These are phyloP conservation scores for Cicer chorassanicum DNA, from an alignment of 306 rosid genomes.

Conservation along the genomic window DNA sequence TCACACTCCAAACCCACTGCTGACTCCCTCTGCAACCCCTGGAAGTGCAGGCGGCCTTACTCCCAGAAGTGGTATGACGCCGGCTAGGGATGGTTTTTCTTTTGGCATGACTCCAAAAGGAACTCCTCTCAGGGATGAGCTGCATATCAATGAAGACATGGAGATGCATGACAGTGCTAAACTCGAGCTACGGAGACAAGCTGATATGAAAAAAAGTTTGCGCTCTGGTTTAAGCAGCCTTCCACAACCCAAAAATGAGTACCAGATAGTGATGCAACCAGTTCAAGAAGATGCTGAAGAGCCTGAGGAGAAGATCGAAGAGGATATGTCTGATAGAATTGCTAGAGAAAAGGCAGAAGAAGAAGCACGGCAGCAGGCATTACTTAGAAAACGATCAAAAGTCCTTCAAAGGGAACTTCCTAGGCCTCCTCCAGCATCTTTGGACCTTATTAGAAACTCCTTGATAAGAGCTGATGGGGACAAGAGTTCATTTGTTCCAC, in stretches of 20 bases:
- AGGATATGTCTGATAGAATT: constrained; percentile 94
- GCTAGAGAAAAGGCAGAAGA: constrained; percentile 92
- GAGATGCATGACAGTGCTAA: constrained; percentile 70
- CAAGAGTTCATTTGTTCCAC: constrained; percentile 96
- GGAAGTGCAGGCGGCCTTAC: constrained; percentile 79
- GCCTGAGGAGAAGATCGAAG: constrained; percentile 80
- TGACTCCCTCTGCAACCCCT: constrained; percentile 93
- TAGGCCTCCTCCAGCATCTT: constrained; percentile 85
- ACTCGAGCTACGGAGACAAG: constrained; percentile 77
- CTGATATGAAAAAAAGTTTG: constrained; percentile 73
- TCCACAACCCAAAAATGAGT: constrained; percentile 88
- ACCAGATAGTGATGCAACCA: constrained; percentile 87
- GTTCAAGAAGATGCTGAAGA: constrained; percentile 79
- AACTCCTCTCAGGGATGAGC: constrained; percentile 90
- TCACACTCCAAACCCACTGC: constrained; percentile 82
- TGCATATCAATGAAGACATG: constrained; percentile 81
- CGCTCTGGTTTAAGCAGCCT: constrained; percentile 72
- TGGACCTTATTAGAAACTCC: constrained; percentile 79
- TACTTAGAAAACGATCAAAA: constrained; percentile 91
- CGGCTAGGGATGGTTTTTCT: constrained; percentile 81
- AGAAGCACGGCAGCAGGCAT: constrained; percentile 82
- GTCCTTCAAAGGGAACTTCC: constrained; percentile 95
- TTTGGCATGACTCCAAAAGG: constrained; percentile 85
- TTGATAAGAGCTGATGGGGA: constrained; percentile 86
- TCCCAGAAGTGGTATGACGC: constrained; percentile 84